Conservation (phyloP, 441 rosid species). For the Adansonia gregorii region DNA sequence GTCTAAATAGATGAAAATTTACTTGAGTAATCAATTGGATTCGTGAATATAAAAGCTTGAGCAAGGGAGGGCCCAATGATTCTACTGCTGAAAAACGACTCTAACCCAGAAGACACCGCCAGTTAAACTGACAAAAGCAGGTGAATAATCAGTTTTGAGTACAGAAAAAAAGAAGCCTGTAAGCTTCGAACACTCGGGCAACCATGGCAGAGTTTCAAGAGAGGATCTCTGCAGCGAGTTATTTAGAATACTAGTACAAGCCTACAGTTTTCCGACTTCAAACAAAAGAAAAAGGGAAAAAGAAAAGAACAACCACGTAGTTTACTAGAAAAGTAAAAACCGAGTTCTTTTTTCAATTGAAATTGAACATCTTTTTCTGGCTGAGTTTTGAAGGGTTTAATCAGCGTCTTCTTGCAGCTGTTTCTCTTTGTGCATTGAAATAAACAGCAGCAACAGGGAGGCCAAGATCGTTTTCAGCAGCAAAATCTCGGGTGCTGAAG, state of each 20-base stretch:
- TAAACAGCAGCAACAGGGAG: slow-evolving; percentile 83
- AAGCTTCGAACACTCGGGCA: not conserved
- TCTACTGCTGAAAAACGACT: not conserved
- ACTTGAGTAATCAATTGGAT: too few species aligned
- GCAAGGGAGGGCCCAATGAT: not conserved
- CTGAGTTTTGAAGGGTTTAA: not conserved
- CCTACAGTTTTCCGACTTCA: not conserved
- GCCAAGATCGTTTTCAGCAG: slow-evolving; percentile 61
- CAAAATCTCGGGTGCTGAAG: slow-evolving; percentile 63
- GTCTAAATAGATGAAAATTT: too few species aligned
- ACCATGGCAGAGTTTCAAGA: slow-evolving; percentile 7
- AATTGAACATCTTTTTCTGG: not conserved
- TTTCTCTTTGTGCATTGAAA: slow-evolving; percentile 79
- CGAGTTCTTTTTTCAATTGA: not conserved
- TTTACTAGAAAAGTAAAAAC: not conserved
- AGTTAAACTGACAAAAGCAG: not conserved
- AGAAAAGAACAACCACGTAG: not conserved
- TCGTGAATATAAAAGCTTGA: too few species aligned
- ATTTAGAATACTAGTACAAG: not conserved
- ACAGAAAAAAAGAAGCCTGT: not conserved
- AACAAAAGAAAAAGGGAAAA: too few species aligned
- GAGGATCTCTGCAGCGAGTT: not conserved
- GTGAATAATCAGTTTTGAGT: not conserved
- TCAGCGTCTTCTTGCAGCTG: slow-evolving; percentile 73
- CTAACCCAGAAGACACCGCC: not conserved